Conservation (phyloP, 805 yeast genomes). For the Lipomyces starkeyi region DNA sequence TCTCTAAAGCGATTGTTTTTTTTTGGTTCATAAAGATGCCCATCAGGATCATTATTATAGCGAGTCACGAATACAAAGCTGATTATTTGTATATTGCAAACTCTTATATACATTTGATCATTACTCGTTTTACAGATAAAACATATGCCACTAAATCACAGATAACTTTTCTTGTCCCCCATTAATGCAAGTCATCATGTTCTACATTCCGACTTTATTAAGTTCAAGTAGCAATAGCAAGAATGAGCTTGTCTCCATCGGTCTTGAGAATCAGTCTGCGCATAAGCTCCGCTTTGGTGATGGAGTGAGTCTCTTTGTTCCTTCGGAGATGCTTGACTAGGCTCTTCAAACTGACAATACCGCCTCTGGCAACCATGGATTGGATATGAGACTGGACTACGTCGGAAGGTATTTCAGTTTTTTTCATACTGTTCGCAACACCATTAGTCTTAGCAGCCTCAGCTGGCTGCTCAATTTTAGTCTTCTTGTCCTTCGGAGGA, state of each 20-base stretch:
- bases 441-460: neutral
- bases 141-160: neutral
- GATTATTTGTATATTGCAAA: neutral
- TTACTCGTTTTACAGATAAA: neutral
- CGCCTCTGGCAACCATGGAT: neutral
- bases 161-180: slow-evolving; percentile 1
- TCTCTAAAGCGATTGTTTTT: too few species aligned
- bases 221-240: slow-evolving; percentile 13
- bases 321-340: slow-evolving; percentile 21
- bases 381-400: neutral
- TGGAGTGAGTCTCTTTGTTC: slow-evolving; percentile 14
- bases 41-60: neutral
- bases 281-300: slow-evolving; percentile 26
- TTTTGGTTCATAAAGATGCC: neutral
- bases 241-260: slow-evolving; percentile 17
- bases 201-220: neutral
- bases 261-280: slow-evolving; percentile 9
- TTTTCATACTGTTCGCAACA: slow-evolving; percentile 5
- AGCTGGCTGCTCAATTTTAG: slow-evolving; percentile 5
- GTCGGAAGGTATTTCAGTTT: slow-evolving; percentile 2
- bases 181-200: neutral
- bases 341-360: slow-evolving; percentile 9
- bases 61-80: neutral
- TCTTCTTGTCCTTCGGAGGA: slow-evolving; percentile 5
- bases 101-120: neutral